A percentile compares a stretch with the other conserved stretches of the same genome.
phyloP scores from a whole-genome alignment of 192 early-diverging fungal genomes.

The Backusella mclennaniae region DNA sequence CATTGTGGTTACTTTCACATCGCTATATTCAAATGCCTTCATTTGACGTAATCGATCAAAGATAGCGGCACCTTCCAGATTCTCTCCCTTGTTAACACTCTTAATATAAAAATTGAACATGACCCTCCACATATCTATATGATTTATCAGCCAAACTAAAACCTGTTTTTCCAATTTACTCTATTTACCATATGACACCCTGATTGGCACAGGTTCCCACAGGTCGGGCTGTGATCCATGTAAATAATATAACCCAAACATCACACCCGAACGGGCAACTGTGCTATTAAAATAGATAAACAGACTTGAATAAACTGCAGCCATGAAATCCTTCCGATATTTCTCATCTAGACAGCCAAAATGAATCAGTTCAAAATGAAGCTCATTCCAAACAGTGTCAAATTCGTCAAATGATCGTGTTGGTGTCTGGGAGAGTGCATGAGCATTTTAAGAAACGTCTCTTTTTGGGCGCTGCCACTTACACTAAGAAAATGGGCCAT shows the following conservation, averaged over 20 bases:
- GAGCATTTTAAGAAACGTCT: neutral
- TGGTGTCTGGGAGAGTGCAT: neutral
- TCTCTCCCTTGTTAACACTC: neutral
- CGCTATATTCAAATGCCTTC: neutral
- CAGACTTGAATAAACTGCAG: neutral
- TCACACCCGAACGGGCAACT: neutral
- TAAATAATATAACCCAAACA: neutral
- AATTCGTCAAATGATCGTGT: neutral
- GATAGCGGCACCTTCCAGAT: neutral
- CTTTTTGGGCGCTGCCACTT: neutral
- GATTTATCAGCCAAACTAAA: neutral
- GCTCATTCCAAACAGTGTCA: slow-evolving; percentile 10
- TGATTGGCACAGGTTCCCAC: neutral
- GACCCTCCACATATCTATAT: neutral
- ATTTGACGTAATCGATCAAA: neutral
- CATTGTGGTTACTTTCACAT: neutral
- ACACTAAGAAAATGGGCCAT: slow-evolving; percentile 5
- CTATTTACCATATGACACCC: slow-evolving; percentile 6
- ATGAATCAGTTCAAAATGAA: slow-evolving; percentile 1
- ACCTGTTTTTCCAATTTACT: neutral
- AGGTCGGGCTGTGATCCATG: neutral
- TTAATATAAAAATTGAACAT: neutral
- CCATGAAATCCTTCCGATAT: neutral
- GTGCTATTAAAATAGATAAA: neutral
- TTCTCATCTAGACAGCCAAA: neutral